Base-by-base conservation (phyloP, 768 basidiomycete species). In the Xanthoconium stramineum region DNA sequence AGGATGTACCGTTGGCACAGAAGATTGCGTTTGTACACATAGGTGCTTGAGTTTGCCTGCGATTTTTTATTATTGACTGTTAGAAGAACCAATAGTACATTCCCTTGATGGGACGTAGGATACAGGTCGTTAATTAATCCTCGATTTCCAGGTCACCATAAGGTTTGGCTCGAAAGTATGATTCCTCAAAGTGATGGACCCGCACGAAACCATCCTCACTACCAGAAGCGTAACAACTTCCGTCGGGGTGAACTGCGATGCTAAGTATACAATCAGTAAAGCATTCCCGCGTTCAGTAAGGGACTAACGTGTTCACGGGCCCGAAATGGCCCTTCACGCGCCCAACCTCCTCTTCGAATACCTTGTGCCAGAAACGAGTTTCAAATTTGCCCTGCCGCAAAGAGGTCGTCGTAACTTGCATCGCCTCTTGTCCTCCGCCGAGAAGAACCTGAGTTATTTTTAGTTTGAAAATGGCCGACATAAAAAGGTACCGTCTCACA, bases 281-380 rank as follows among this genome's bases (percentile, higher is more conserved):
- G 38, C 14, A n/a, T 24, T 29, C 20, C n/a, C 33, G 39, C 12
- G 24, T 19, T 11, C 33, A 47, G 33, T 15, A 49, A 40, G 47
- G 14, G 20, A 84, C 93, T 63, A 66, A 97, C 94, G 94, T 94
- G 74, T 96, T 95, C 74, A 95, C 86, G 42, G 94, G 93, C 10
- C 93, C 93, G 68, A 98, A 99, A 72, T 98, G 96, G 13, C 97
- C 97, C 71, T 94, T 95, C 42, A 99, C 95, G 12, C 95, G 85
- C 17, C 96, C 94, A 52, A 98, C 89, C 71, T 98, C 96, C 77
- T 97, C 94, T 73, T 96, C 94, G 64, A 96, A 90, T 37, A 96
- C 80, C 63, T 89, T 93, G 79, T 99, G 96, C 94, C 94, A 98
- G 77, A 99, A 98, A 38, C 94, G 82, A 12, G 94, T 92, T 75